Conservation (phyloP, 192 early-diverging fungal species). For the Pilobolus umbonatus region DNA sequence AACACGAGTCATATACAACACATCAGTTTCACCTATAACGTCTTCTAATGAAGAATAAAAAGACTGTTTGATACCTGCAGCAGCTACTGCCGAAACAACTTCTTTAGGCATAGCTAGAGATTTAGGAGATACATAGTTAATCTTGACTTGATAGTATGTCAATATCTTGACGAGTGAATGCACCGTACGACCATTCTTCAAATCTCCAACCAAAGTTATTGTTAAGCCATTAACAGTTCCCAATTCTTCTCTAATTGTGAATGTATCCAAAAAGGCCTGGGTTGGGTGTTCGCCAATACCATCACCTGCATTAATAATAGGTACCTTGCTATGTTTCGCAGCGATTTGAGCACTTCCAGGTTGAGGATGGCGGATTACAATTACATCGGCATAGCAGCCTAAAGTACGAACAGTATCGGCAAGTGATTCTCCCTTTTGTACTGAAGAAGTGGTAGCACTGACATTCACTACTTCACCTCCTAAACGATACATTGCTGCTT, state of each 20-base stretch:
- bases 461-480: conserved; percentile 88
- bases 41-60: conserved; percentile 71
- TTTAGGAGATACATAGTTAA: conserved; percentile 88
- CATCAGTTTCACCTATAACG: conserved; percentile 85
- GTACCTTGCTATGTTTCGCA: conserved; percentile 84
- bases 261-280: conserved; percentile 94
- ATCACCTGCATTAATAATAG: conserved; percentile 96
- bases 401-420: conserved; percentile 94
- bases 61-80: conserved; percentile 56
- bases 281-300: conserved; percentile 98
- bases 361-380: conserved; percentile 90
- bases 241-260: conserved; percentile 92
- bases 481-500: conserved; percentile 90
- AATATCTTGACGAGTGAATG: conserved; percentile 91
- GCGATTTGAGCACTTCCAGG: conserved; percentile 79
- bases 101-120: conserved; percentile 84
- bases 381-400: conserved; percentile 86
- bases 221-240: conserved; percentile 95
- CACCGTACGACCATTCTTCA: conserved; percentile 97
- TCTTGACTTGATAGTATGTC: conserved; percentile 84
- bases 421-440: conserved; percentile 93
- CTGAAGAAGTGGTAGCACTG: conserved; percentile 78
- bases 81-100: conserved; percentile 63
- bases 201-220: conserved; percentile 92
- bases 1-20: conserved; percentile 94